Conservation (phyloP, 1,284 basidiomycete species). For the Exobasidium rhododendri region DNA sequence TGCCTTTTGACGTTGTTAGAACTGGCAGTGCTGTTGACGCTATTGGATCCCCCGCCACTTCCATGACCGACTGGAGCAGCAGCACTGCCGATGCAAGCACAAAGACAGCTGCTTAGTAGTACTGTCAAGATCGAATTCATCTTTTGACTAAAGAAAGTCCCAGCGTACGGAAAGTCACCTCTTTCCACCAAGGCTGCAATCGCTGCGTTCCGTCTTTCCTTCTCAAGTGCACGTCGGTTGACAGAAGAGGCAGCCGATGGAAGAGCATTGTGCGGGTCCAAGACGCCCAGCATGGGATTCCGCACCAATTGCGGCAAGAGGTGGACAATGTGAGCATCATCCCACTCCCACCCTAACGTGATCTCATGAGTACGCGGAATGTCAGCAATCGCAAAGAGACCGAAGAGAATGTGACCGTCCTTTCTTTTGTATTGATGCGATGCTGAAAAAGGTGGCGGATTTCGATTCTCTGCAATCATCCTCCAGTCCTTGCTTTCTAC, state of each 20-base stretch:
- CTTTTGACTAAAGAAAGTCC: constrained; percentile 42
- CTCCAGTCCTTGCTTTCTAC: not conserved
- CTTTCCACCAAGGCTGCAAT: constrained; percentile 34
- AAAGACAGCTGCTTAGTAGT: constrained; percentile 42
- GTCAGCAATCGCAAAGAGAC: constrained; percentile 75
- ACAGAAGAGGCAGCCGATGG: not conserved
- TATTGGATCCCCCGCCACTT: constrained; percentile 39
- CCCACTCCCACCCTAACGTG: constrained; percentile 93
- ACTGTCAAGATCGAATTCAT: constrained; percentile 44
- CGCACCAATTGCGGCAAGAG: constrained; percentile 70
- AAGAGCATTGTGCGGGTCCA: not conserved
- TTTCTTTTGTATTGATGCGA: constrained; percentile 30
- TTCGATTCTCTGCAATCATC: constrained; percentile 5
- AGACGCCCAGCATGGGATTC: constrained; percentile 44
- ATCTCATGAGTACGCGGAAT: constrained; percentile 80
- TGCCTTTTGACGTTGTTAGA: constrained; percentile 44
- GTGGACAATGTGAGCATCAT: constrained; percentile 84
- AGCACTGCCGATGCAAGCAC: constrained; percentile 48
- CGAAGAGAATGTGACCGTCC: constrained; percentile 67
- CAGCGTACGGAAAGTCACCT: constrained; percentile 50
- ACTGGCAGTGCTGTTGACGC: constrained; percentile 30
- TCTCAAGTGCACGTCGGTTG: constrained; percentile 16
- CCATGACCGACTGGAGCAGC: constrained; percentile 38
- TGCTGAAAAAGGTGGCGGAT: not conserved
- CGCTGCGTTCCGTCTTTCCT: constrained; percentile 26